Evolutionary conservation across 1,139 yeast species (phyloP), one percentile per base, ranked within the genome.

Genomic region (Kodamaea anthophila): DNA sequence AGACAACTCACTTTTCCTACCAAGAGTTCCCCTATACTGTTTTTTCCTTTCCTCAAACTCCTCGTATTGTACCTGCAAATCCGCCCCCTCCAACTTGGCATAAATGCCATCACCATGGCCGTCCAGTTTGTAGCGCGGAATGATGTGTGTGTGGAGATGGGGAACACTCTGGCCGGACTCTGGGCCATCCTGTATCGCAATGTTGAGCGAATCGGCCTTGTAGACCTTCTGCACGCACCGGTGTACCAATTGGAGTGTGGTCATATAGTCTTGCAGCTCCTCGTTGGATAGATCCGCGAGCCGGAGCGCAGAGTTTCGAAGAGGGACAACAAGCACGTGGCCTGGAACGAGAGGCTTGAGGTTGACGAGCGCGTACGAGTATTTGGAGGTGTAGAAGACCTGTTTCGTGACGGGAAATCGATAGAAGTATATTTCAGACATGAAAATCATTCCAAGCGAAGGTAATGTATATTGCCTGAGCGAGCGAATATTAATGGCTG

Each of bases 151-250:
- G 52, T 91, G 98, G 15, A 91, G 67, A 54, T 91, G 98, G 3
- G 96, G 94, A 1, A 91, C 79, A 11, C 91, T 75, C 51, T 91
- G 98, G 4, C 98, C 98, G 2, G 96, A 91, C 32, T 85, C 86
- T 0, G 91, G 85, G 0, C 98, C 98, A 51, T 91, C 98, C 51
- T 91, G 98, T 35, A 91, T 85, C 10, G 96, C 87, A 18, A 91
- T 70, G 49, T 91, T 91, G 37, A 86, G 53, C 1, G 94, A 64
- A 43, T 87, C 94, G 1, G 96, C 94, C 26, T 76, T 66, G 51
- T 80, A 87, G 10, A 67, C 59, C 35, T 65, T 49, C 40, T 69
- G 76, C 16, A 91, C 77, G 40, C 84, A 81, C 34, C 59, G 56
- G 38, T 86, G 78, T 1, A 91, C 66, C 30, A 70, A 49, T 42